Conservation (phyloP, 2,329 filamentous ascomycete genomes). For the Fusarium sp. region DNA sequence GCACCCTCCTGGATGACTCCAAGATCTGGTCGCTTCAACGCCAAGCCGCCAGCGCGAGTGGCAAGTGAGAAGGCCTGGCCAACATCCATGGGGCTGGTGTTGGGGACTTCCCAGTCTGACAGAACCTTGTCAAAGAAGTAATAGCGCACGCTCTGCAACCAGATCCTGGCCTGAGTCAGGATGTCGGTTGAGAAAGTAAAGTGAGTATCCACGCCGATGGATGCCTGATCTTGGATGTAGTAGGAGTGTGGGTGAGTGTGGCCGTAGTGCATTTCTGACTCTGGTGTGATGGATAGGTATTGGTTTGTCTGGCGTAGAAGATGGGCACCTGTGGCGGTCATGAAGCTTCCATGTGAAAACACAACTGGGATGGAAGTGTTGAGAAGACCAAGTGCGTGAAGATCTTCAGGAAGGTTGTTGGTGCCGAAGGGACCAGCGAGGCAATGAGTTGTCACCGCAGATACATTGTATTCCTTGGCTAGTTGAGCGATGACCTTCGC, state of each 20-base stretch:
- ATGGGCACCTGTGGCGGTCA: conserved; percentile 55
- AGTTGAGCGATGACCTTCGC: conserved; percentile 52
- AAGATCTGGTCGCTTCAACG: conserved; percentile 64
- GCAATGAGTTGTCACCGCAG: conserved; percentile 61
- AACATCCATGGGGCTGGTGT: conserved; percentile 64
- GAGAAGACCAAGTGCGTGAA: conserved; percentile 55
- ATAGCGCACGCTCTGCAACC: conserved; percentile 62
- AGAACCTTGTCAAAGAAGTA: conserved; percentile 56
- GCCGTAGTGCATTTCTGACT: conserved; percentile 71
- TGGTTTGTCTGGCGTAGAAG: conserved; percentile 64
- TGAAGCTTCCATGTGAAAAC: conserved; percentile 64
- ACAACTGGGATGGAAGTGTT: conserved; percentile 62
- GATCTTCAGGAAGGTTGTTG: conserved; percentile 56
- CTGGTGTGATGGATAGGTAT: conserved; percentile 68
- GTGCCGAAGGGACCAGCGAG: conserved; percentile 56
- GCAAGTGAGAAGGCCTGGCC: conserved; percentile 68
- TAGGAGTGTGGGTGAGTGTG: conserved; percentile 61
- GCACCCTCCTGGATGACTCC: conserved; percentile 63
- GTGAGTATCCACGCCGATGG: conserved; percentile 67
- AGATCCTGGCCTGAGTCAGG: conserved; percentile 65
- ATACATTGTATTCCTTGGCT: conserved; percentile 55
- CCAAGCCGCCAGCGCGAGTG: conserved; percentile 64
- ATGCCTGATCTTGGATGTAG: conserved; percentile 62
- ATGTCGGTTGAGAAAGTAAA: conserved; percentile 65
- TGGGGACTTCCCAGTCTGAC: conserved; percentile 57